Conservation (phyloP, 1,139 yeast species). For the Debaryomycetaceae sp. region DNA sequence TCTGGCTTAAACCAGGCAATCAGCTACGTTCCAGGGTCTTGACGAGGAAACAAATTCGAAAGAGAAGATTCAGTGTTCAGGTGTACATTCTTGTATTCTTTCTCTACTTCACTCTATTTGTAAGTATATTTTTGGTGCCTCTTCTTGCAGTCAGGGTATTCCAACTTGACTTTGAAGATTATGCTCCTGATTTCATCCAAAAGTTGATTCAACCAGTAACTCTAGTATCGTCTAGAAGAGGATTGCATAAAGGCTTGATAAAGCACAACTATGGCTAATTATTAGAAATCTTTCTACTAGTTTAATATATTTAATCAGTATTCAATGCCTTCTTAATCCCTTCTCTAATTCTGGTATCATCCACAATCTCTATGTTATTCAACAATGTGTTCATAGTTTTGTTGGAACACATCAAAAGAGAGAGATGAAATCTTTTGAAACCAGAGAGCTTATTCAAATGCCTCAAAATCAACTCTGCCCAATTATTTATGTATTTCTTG, state of each 20-base stretch:
- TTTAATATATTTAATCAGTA: not conserved
- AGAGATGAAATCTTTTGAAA: conserved; percentile 22
- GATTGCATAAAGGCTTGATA: conserved; percentile 23
- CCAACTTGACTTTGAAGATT: conserved; percentile 34
- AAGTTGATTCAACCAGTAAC: conserved; percentile 43
- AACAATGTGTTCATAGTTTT: conserved; percentile 1
- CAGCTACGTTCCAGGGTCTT: conserved; percentile 42
- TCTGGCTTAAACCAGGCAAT: conserved; percentile 73
- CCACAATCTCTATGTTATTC: conserved; percentile 1
- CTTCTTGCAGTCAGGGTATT: conserved; percentile 25
- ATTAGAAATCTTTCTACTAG: not conserved
- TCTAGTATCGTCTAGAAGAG: conserved; percentile 26
- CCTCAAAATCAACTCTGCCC: conserved; percentile 16
- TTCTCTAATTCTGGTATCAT: conserved; percentile 2
- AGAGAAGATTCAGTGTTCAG: conserved; percentile 26
- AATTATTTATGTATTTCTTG: conserved; percentile 11
- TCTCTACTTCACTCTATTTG: conserved; percentile 31
- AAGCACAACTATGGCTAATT: not conserved
- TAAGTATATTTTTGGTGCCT: conserved; percentile 42
- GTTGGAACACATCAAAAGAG: conserved; percentile 18
- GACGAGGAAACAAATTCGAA: conserved; percentile 30
- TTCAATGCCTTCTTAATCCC: conserved; percentile 3
- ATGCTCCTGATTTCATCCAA: conserved; percentile 31
- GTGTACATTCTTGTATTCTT: conserved; percentile 40
- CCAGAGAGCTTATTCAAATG: conserved; percentile 18